phyloP scores from a whole-genome alignment of 2,329 filamentous ascomycete genomes.

The Colletotrichum abscissum region DNA sequence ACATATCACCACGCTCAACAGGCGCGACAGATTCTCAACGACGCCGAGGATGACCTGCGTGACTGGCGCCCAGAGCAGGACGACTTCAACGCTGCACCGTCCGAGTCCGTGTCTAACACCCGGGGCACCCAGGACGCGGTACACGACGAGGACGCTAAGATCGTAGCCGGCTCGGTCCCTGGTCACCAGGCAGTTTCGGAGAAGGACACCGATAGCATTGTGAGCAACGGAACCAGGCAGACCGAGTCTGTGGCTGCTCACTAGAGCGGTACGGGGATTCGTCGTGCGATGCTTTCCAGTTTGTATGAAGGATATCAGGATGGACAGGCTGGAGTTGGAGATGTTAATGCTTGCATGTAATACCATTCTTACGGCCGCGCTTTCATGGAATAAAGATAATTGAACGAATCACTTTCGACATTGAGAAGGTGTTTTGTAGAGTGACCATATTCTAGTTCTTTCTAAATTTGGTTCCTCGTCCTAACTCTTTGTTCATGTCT shows the following conservation, averaged over 20 bases:
- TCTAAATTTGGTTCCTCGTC: no score
- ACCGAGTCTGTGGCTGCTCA: slow-evolving; percentile 4
- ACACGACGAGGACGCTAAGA: slow-evolving; percentile 24
- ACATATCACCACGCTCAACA: slow-evolving; percentile 73
- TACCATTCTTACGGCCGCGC: slow-evolving; percentile 24
- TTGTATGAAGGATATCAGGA: background rate
- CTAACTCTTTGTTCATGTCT: background rate
- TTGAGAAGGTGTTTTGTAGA: no score
- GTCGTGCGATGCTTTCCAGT: background rate
- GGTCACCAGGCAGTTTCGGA: background rate
- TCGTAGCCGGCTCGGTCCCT: slow-evolving; percentile 16
- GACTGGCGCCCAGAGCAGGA: slow-evolving; percentile 71
- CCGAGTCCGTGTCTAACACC: slow-evolving; percentile 6
- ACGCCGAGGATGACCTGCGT: slow-evolving; percentile 89
- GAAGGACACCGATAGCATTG: background rate
- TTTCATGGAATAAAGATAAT: slow-evolving; percentile 22
- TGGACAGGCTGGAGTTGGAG: background rate
- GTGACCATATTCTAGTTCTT: no score
- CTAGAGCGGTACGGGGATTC: background rate
- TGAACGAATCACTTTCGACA: background rate
- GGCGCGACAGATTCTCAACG: slow-evolving; percentile 88
- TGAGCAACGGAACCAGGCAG: slow-evolving; percentile 18
- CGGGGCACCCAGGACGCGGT: slow-evolving; percentile 21
- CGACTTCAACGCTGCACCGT: slow-evolving; percentile 34
- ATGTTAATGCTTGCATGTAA: background rate